phyloP scores from a whole-genome alignment of 306 rosid genomes.

The Hippophae tibetana region DNA sequence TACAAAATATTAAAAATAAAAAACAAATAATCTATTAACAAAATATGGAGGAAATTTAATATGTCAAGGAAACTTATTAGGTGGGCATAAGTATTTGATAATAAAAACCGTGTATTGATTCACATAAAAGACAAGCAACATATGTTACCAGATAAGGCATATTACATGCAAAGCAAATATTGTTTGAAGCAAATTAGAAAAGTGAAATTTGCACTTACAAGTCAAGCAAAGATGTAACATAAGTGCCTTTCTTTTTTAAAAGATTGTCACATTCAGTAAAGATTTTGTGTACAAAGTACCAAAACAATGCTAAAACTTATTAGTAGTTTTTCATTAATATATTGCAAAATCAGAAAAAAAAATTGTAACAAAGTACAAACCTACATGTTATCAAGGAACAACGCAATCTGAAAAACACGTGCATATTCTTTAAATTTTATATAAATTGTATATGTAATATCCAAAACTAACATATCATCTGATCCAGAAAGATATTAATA shows the following conservation, averaged over 20 bases:
- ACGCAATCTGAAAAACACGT: slow-evolving; percentile 81
- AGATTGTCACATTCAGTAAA: slow-evolving; percentile 29
- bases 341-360: not conserved
- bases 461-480: no score
- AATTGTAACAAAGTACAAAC: slow-evolving; percentile 25
- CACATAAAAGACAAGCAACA: no score
- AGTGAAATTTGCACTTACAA: slow-evolving; percentile 40
- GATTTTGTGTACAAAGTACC: slow-evolving; percentile 64
- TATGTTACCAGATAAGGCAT: not conserved
- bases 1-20: not conserved
- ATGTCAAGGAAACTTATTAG: not conserved
- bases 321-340: slow-evolving; percentile 17
- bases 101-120: no score
- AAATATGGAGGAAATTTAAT: not conserved
- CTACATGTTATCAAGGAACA: slow-evolving; percentile 67
- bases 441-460: no score
- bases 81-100: not conserved
- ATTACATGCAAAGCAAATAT: not conserved
- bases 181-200: no score
- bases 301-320: slow-evolving; percentile 22
- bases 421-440: slow-evolving; percentile 67
- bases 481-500: no score
- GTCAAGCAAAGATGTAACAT: slow-evolving; percentile 92
- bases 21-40: not conserved
- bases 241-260: slow-evolving; percentile 58